Conservation (phyloP, 495 filamentous ascomycete species). For the Penicillium turbatum region DNA sequence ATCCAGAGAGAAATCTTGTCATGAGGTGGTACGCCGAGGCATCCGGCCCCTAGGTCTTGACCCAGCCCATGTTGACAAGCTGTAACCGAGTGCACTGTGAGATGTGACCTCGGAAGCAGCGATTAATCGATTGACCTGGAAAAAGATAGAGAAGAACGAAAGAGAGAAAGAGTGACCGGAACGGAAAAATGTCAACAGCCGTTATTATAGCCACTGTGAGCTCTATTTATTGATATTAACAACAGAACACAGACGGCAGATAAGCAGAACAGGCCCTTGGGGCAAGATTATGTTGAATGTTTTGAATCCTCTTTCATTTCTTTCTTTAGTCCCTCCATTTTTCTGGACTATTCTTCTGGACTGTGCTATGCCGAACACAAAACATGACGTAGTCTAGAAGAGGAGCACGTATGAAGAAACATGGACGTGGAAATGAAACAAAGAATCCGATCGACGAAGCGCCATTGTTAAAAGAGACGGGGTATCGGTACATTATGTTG, state of each 20-base stretch:
- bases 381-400: not conserved
- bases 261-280: slow-evolving; percentile 3
- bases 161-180: not conserved
- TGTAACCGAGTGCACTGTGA: no score
- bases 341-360: slow-evolving; percentile 8
- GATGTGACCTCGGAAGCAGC: no score
- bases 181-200: not conserved
- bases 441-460: slow-evolving; percentile 31
- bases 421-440: slow-evolving; percentile 21
- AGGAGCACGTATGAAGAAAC: slow-evolving; percentile 19
- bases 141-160: not conserved
- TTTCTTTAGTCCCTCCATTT: slow-evolving; percentile 2
- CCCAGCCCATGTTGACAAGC: not conserved
- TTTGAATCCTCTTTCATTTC: slow-evolving; percentile 16
- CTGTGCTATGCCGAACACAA: slow-evolving; percentile 4
- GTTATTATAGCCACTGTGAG: not conserved
- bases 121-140: no score
- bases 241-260: not conserved
- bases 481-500: slow-evolving; percentile 41
- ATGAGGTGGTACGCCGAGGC: no score
- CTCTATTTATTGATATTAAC: not conserved
- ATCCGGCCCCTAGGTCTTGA: not conserved
- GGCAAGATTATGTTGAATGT: slow-evolving; percentile 38
- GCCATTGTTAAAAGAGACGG: slow-evolving; percentile 38
- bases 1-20: not conserved